Evolutionary conservation across 2,329 filamentous ascomycete genomes (phyloP), one percentile per base, ranked within the genome.

Genomic region (Fusarium sp.): DNA sequence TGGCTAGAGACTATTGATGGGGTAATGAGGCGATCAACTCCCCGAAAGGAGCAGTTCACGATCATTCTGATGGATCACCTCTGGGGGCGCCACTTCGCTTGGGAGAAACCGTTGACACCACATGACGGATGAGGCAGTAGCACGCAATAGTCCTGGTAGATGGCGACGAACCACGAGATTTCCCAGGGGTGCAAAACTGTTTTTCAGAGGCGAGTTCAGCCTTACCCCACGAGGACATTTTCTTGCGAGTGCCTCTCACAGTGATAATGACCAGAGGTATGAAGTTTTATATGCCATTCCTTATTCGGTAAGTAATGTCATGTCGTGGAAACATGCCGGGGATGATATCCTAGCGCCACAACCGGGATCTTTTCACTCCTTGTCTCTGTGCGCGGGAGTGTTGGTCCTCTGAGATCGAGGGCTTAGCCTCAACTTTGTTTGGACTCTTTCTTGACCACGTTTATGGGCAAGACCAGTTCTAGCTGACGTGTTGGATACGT

Each of bases 11-110:
- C 29, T 54, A 61, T 74, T n/a, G 38, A 67, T 54, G 29, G 56
- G 47, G 47, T 13, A 31, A 31, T 64, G 64, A 58, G 34, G 59
- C 57, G 72, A 74, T 74, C 42, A 62, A 72, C 64, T 74, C 72
- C 71, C 71, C 71, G 71, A 66, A 69, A 27, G 40, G 50, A 40
- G 22, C 64, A 38, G 24, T 66, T 22, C 22, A 29, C 38, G 58
- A 42, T 52, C 50, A 35, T 50, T 52, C 34, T 22, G 34, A 62
- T 70, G 58, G 34, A 50, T 34, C 52, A 18, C n/a, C 16, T 40
- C 5, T 24, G 40, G 35, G 13, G 35, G 13, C n/a, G 31, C 69
- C 62, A 61, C 16, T 37, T 37, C 20, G 38, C 58, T 22, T 34
- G 58, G 13, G 11, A 7, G 11, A 7, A 42, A 34, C 14, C 58